phyloP scores from a whole-genome alignment of 1,284 basidiomycete genomes.

The Tausonia pullulans region DNA sequence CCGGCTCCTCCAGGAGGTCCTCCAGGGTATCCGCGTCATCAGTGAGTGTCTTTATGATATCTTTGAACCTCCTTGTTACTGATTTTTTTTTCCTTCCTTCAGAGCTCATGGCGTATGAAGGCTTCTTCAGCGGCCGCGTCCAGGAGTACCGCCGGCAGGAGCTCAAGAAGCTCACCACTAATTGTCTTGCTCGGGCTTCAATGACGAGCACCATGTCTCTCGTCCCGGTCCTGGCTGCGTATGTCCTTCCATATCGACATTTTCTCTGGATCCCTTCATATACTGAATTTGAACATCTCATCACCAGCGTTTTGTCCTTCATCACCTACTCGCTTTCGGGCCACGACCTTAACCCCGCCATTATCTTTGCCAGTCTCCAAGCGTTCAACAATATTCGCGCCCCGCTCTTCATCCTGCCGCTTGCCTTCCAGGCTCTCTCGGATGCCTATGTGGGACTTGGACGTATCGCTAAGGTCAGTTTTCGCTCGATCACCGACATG shows the following conservation, averaged over 20 bases:
- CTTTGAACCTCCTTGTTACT: background rate
- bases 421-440: slow-evolving; percentile 36
- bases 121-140: slow-evolving; percentile 49
- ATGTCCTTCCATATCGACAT: background rate
- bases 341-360: slow-evolving; percentile 52
- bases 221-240: background rate
- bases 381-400: slow-evolving; percentile 52
- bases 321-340: slow-evolving; percentile 58
- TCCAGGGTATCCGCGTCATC: slow-evolving; percentile 33
- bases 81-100: background rate
- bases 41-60: slow-evolving; percentile 19
- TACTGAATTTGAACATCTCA: slow-evolving; percentile 24
- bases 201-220: slow-evolving; percentile 21
- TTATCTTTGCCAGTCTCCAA: slow-evolving; percentile 58
- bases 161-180: background rate
- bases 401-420: slow-evolving; percentile 26
- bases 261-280: slow-evolving; percentile 38
- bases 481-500: too few species aligned
- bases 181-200: slow-evolving; percentile 6
- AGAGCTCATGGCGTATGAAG: slow-evolving; percentile 37
- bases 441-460: slow-evolving; percentile 53
- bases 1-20: slow-evolving; percentile 47
- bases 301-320: slow-evolving; percentile 38
- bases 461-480: slow-evolving; percentile 45
- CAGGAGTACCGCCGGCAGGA: slow-evolving; percentile 35